A percentile compares a stretch with the other conserved stretches of the same genome.
Evolutionary conservation across 2,329 filamentous ascomycete species (phyloP).

Genomic region (Xylariomycetidae sp.): DNA sequence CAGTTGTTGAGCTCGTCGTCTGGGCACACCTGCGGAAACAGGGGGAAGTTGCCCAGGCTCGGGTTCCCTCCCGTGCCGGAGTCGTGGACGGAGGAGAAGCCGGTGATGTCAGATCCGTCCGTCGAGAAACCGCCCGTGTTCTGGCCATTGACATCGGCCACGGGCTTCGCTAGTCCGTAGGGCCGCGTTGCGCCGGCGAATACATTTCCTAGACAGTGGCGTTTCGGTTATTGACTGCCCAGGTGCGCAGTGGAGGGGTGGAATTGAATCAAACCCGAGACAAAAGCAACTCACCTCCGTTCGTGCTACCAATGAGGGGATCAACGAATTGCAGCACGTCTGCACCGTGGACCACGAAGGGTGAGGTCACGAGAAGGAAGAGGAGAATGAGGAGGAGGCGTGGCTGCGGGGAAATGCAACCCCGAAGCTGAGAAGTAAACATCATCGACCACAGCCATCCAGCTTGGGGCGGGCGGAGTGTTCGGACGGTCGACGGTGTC

Average conservation of each 20-base stretch:
- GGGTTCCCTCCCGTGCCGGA: conserved; percentile 39
- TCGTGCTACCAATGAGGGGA: conserved; percentile 48
- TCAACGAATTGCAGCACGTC: conserved; percentile 28
- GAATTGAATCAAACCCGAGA: neutral
- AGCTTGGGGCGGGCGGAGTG: no score
- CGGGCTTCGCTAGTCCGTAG: conserved; percentile 51
- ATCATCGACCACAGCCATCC: no score
- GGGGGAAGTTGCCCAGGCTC: conserved; percentile 39
- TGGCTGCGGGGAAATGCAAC: neutral
- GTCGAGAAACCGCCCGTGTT: conserved; percentile 40
- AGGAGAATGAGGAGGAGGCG: conserved; percentile 8
- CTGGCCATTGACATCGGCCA: conserved; percentile 43
- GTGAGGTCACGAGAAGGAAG: no score
- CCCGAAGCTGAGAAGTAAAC: no score
- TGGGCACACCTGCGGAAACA: conserved; percentile 37
- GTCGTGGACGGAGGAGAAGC: conserved; percentile 43
- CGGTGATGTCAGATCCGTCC: conserved; percentile 41
- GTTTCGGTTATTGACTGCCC: no score
- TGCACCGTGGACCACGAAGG: conserved; percentile 8
- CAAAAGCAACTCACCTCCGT: conserved; percentile 26
- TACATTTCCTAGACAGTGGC: no score
- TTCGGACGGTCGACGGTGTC: no score
- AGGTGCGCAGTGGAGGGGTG: no score
- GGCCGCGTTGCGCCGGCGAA: conserved; percentile 51
- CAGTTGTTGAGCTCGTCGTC: conserved; percentile 49